Base-by-base conservation (phyloP, 495 filamentous ascomycete species). In the Viridothelium virens region DNA sequence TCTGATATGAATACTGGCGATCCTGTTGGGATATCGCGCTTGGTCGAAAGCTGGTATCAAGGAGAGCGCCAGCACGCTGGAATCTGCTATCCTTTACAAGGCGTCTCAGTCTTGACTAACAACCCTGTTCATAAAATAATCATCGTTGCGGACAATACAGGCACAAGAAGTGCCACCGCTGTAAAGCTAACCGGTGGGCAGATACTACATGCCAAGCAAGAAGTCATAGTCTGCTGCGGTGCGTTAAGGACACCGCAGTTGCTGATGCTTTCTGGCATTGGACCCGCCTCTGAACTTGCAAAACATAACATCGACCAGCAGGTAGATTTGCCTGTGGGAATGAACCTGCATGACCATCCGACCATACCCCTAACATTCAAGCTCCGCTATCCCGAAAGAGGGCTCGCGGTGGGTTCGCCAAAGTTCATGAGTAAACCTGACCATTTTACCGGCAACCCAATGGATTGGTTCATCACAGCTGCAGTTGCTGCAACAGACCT, bases 1-100 rank as follows among this genome's bases (percentile, higher is more conserved):
- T 74, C 76, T 36, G 82, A 84, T 65, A 81, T 84, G 77, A 77
- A 72, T 63, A 74, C 77, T 2, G 81, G 82, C 12, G 44, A 65
- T 18, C 69, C 71, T 14, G 56, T 72, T 1, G 79, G 48, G 0
- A 2, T 25, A 25, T 9, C 11, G 16, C n/a, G 11, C 5, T 5
- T 16, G 16, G 1, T 53, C 2, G 77, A 81, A 16, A 70, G 72
- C 5, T 76, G 80, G 62, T 38, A 64, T 0, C 56, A 77, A 46
- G 80, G 78, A 1, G 67, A 65, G 46, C 71, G 80, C 0, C 76
- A 80, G 64, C 69, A 75, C 41, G 72, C 78, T 1, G 64, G 70
- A 18, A 59, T 56, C 4, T 72, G 64, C 1, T 82, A 80, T 66
- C 59, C 66, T 10, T 67, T 80, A 2, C 72, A 83, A 39, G 82